phyloP scores from a whole-genome alignment of 2,329 filamentous ascomycete species.

The Fusarium sp. region DNA sequence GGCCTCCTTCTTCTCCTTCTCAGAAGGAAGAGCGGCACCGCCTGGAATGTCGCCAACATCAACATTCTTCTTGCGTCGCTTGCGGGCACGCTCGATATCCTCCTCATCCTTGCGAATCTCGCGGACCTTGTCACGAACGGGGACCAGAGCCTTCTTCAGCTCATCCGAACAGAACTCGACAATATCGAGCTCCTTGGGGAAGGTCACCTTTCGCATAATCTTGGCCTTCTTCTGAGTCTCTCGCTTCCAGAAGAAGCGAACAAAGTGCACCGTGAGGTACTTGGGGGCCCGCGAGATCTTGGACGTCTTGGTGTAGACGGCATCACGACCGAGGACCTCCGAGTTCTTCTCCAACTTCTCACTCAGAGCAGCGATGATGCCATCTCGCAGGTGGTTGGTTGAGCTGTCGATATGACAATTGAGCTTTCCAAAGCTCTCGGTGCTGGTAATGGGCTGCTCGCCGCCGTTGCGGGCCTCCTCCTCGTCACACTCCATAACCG shows the following conservation, averaged over 20 bases:
- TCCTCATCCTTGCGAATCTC: constrained; percentile 95
- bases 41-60: constrained; percentile 60
- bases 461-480: constrained; percentile 78
- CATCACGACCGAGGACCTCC: constrained; percentile 79
- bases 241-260: constrained; percentile 97
- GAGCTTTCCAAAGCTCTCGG: constrained; percentile 88
- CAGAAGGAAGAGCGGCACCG: constrained; percentile 61
- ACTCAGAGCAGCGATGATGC: constrained; percentile 82
- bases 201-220: constrained; percentile 99
- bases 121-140: constrained; percentile 95
- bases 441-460: constrained; percentile 74
- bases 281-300: constrained; percentile 91
- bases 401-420: constrained; percentile 93
- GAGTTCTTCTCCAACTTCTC: constrained; percentile 95
- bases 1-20: constrained; percentile 64
- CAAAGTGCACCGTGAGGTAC: constrained; percentile 96
- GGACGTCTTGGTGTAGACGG: constrained; percentile 90
- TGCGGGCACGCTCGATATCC: constrained; percentile 90
- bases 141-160: constrained; percentile 83
- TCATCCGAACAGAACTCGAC: constrained; percentile 97
- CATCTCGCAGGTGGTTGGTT: constrained; percentile 92
- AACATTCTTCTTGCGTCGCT: constrained; percentile 82
- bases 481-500: constrained; percentile 86
- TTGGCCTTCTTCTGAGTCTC: constrained; percentile 98
- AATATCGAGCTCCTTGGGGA: constrained; percentile 91